phyloP scores from a whole-genome alignment of 768 basidiomycete species.

The Naganishia kalamii region DNA sequence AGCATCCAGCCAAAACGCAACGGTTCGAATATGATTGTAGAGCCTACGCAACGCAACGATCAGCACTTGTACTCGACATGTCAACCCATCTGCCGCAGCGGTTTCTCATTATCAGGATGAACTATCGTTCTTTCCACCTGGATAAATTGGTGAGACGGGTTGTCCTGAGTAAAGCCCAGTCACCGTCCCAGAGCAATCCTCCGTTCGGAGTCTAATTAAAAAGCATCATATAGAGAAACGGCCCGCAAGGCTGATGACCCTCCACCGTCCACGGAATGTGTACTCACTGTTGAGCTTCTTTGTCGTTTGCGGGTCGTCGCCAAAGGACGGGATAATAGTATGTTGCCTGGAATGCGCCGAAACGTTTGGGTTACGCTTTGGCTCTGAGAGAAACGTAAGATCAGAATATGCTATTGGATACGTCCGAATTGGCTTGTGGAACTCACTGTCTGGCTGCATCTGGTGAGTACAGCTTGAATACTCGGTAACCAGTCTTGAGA shows the following conservation, averaged over 20 bases:
- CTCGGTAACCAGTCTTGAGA: constrained; percentile 6
- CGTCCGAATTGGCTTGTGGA: no score
- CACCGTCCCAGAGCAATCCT: constrained; percentile 11
- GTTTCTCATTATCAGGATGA: neutral
- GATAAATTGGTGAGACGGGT: constrained; percentile 6
- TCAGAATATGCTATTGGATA: neutral
- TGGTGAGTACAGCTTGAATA: constrained; percentile 6
- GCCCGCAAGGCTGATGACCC: neutral
- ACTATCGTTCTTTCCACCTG: constrained; percentile 10
- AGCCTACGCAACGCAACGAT: constrained; percentile 27
- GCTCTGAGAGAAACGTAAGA: neutral
- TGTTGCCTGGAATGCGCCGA: constrained; percentile 41
- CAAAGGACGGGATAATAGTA: constrained; percentile 36
- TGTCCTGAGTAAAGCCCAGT: neutral
- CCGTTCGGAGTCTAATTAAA: constrained; percentile 35
- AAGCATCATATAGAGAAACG: constrained; percentile 29
- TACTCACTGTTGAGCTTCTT: constrained; percentile 43
- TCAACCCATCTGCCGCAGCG: neutral
- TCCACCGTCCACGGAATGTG: neutral
- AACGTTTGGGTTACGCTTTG: constrained; percentile 28
- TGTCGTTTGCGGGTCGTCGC: constrained; percentile 36
- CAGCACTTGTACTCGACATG: neutral
- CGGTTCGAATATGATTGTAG: constrained; percentile 45
- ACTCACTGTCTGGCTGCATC: constrained; percentile 12
- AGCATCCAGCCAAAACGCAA: constrained; percentile 46